These are phyloP conservation scores for Penicillium turbatum DNA, from an alignment of 495 filamentous ascomycete species.

Conservation along the genomic window DNA sequence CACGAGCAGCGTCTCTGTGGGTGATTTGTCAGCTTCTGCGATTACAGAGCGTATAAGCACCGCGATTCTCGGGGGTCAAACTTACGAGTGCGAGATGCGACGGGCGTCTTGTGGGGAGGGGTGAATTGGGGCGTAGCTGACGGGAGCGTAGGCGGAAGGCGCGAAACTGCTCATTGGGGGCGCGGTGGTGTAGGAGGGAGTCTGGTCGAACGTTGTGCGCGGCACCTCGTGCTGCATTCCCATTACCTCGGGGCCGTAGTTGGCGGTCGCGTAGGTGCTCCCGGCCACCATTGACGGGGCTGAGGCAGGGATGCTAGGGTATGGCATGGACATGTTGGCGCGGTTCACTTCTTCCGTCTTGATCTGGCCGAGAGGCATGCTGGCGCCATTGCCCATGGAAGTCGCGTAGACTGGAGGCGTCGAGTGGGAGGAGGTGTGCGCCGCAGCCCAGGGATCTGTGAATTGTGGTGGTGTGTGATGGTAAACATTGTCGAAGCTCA, in stretches of 20 bases:
- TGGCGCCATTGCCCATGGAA: constrained; percentile 53
- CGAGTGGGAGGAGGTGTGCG: constrained; percentile 53
- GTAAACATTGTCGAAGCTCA: constrained; percentile 76
- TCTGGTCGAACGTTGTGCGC: constrained; percentile 49
- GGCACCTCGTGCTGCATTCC: constrained; percentile 65
- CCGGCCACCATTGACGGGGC: constrained; percentile 65
- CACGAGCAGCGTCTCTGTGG: constrained; percentile 52
- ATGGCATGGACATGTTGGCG: constrained; percentile 67
- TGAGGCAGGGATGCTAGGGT: constrained; percentile 65
- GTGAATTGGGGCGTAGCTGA: constrained; percentile 50
- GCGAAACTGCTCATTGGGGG: constrained; percentile 64
- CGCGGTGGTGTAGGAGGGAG: constrained; percentile 63
- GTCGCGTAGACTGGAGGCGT: constrained; percentile 53
- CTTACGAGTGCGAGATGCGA: constrained; percentile 88
- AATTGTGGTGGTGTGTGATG: constrained; percentile 77
- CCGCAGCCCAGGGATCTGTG: constrained; percentile 82
- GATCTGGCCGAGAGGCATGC: constrained; percentile 50
- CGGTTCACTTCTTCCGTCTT: constrained; percentile 56
- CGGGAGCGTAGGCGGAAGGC: constrained; percentile 51
- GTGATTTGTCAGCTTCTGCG: background rate
- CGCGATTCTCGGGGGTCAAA: constrained; percentile 31
- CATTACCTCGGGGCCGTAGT: constrained; percentile 68
- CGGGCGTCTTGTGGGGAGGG: constrained; percentile 59
- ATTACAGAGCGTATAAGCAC: background rate
- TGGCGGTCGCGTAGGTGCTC: constrained; percentile 63